These are phyloP conservation scores for Salix dunnii DNA, from an alignment of 345 rosid species.

Conservation along the genomic window DNA sequence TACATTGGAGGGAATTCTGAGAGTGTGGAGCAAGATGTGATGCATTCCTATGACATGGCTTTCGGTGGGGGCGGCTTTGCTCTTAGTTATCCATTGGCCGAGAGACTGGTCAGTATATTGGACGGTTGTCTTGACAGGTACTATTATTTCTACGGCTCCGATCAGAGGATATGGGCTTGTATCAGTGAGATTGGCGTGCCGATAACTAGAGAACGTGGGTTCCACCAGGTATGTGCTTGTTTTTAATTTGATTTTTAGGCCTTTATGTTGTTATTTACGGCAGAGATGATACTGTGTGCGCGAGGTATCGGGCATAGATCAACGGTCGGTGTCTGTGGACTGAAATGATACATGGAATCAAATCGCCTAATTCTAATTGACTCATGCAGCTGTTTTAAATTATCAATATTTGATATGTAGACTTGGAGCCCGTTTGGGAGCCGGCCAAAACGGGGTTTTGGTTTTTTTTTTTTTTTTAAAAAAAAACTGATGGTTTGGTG, in stretches of 20 bases:
- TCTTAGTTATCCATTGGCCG: constrained; percentile 61
- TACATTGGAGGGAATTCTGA: constrained; percentile 75
- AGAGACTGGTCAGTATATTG: constrained; percentile 41
- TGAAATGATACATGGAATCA: background rate
- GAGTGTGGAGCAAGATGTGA: constrained; percentile 67
- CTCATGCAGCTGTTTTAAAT: too few species aligned
- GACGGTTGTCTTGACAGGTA: constrained; percentile 75
- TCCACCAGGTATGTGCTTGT: constrained; percentile 67
- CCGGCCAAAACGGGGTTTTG: too few species aligned
- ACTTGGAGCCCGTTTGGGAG: too few species aligned
- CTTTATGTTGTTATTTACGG: constrained; percentile 17
- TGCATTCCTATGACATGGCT: constrained; percentile 79
- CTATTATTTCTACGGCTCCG: constrained; percentile 70
- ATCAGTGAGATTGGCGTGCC: constrained; percentile 68
- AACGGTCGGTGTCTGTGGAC: background rate
- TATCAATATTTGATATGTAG: too few species aligned
- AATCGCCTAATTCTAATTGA: too few species aligned
- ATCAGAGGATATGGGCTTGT: constrained; percentile 77
- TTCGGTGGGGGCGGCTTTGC: constrained; percentile 96
- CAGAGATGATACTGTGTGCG: background rate
- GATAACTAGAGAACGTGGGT: constrained; percentile 60
- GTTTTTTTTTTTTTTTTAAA: too few species aligned
- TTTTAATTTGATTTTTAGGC: background rate
- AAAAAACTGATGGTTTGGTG: too few species aligned
- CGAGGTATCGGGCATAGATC: background rate